phyloP scores from a whole-genome alignment of 805 yeast species.

The Saccharomycopsis vini region DNA sequence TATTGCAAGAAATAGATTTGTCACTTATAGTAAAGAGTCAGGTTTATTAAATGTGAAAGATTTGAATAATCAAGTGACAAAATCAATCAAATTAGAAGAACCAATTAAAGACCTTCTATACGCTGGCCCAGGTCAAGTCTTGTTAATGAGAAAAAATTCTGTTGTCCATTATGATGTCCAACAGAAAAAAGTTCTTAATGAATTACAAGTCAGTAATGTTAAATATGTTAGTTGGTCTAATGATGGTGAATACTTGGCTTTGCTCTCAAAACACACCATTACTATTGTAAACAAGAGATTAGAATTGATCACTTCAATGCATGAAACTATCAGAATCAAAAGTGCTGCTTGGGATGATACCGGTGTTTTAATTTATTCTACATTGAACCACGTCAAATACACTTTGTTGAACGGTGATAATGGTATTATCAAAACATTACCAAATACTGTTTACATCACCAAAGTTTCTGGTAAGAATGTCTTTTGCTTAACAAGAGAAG shows the following conservation, averaged over 20 bases:
- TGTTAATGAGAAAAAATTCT: conserved; percentile 60
- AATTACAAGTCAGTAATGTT: conserved; percentile 62
- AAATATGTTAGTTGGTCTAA: conserved; percentile 85
- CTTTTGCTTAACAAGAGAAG: conserved; percentile 76
- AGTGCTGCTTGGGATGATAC: conserved; percentile 97
- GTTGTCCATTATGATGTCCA: conserved; percentile 87
- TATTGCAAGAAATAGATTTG: conserved; percentile 92
- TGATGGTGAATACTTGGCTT: conserved; percentile 81
- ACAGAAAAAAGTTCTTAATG: conserved; percentile 72
- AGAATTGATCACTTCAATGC: conserved; percentile 73
- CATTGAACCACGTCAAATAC: conserved; percentile 92
- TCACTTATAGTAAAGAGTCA: conserved; percentile 57
- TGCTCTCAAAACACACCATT: conserved; percentile 85
- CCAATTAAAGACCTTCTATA: conserved; percentile 62
- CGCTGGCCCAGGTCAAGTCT: conserved; percentile 77
- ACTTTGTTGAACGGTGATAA: conserved; percentile 87
- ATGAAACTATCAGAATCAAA: conserved; percentile 93
- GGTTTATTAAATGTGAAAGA: conserved; percentile 77
- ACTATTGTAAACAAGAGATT: conserved; percentile 76
- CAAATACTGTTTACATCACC: conserved; percentile 75
- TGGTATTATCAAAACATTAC: conserved; percentile 90
- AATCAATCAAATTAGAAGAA: conserved; percentile 61
- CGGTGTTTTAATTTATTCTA: conserved; percentile 85
- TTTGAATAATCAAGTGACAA: conserved; percentile 72
- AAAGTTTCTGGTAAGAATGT: conserved; percentile 63